Base-by-base conservation (phyloP, 176 grass and related monocot genomes). In the Otatea glauca region DNA sequence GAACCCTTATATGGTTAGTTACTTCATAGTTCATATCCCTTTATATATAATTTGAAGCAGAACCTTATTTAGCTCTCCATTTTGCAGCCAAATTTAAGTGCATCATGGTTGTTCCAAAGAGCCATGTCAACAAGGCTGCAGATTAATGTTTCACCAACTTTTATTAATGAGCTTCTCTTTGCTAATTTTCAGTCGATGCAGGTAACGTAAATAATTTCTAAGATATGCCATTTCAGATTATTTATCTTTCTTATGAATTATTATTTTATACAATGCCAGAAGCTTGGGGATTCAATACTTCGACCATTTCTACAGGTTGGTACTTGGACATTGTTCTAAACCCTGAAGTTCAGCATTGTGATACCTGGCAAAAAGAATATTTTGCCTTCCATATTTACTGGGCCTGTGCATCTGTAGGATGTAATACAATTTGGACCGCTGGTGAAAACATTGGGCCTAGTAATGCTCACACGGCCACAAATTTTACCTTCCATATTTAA, bases 21-120 rank as follows among this genome's bases (percentile, higher is more conserved):
- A 80, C 61, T 42, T 43, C 0, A 80, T 45, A 2, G 17, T 61
- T 74, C 32, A 32, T 85, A 76, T 1, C 9, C 15, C 8, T 51
- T 54, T 65, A 48, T 55, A 56, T 56, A 63, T 69, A 70, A 65
- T 79, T 65, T 81, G 7, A 76, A 64, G 29, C 39, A 68, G 24
- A 69, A 55, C 4, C 76, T 90, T 27, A 78, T 55, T 75, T 4
- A 29, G 25, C 63, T 82, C 48, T 76, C 38, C 18, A 9, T 72
- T 79, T 84, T 94, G 70, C 92, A 97, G 92, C 93, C 93, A 24
- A 95, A 94, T 83, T 88, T 98, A 77, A 98, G 93, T 93, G 91
- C 93, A 75, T 98, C 96, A 54, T 98, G 93, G 96, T 70, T 98
- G 74, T 98, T 95, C 75, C 96, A 98, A 85, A 91, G 93, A 79